These are phyloP conservation scores for Termitomyces titanicus DNA, from an alignment of 768 basidiomycete genomes.

Conservation along the genomic window DNA sequence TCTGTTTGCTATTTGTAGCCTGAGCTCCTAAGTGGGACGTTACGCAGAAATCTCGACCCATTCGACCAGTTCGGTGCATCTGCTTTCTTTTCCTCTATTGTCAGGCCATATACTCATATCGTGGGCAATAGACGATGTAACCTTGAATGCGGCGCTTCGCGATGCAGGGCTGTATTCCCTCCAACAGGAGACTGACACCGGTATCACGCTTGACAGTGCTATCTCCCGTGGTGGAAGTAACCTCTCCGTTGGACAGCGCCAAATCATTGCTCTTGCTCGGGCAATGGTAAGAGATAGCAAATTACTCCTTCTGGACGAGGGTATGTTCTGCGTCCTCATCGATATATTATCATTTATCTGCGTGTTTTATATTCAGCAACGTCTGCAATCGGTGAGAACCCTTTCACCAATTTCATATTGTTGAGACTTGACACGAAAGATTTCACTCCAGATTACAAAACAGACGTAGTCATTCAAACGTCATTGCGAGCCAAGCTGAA, in stretches of 20 bases:
- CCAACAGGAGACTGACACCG: slow-evolving; percentile 35
- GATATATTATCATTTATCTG: slow-evolving; percentile 22
- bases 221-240: slow-evolving; percentile 56
- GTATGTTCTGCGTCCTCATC: slow-evolving; percentile 24
- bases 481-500: slow-evolving; percentile 62
- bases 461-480: slow-evolving; percentile 63
- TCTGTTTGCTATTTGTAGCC: slow-evolving; percentile 21
- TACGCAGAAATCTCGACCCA: slow-evolving; percentile 63
- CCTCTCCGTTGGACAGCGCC: slow-evolving; percentile 74
- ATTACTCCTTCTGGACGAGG: slow-evolving; percentile 60
- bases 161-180: slow-evolving; percentile 35
- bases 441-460: slow-evolving; percentile 41
- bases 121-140: slow-evolving; percentile 30
- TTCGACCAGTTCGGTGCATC: slow-evolving; percentile 41
- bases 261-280: slow-evolving; percentile 61
- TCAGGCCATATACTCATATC: neutral
- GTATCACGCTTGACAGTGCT: slow-evolving; percentile 41
- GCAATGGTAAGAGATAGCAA: slow-evolving; percentile 55
- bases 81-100: neutral
- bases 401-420: neutral
- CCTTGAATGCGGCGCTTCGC: slow-evolving; percentile 31
- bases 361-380: slow-evolving; percentile 30
- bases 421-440: neutral
- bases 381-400: slow-evolving; percentile 40
- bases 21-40: slow-evolving; percentile 54